These are phyloP conservation scores for Wickerhamomyces sydowiorum DNA, from an alignment of 805 yeast genomes.

Conservation along the genomic window DNA sequence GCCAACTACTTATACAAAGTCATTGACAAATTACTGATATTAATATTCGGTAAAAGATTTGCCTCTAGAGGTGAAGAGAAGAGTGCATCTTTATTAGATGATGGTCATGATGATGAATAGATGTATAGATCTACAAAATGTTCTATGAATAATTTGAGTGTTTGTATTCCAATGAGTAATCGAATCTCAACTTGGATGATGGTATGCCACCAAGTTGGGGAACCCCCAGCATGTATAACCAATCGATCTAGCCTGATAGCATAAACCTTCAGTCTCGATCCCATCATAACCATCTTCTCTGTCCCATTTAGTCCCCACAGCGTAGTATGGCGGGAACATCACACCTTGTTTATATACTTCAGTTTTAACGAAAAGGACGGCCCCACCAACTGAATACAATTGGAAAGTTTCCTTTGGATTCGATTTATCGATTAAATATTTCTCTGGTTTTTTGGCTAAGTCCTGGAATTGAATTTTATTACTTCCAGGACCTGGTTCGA, in stretches of 20 bases:
- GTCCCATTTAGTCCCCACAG: conserved; percentile 40
- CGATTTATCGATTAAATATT: conserved; percentile 6
- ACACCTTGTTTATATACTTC: conserved; percentile 40
- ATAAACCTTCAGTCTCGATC: conserved; percentile 48
- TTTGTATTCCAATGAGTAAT: too few species aligned
- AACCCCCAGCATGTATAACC: conserved; percentile 45
- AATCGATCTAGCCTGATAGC: conserved; percentile 38
- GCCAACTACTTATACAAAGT: conserved; percentile 61
- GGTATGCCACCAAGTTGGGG: conserved; percentile 39
- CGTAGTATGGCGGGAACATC: conserved; percentile 38
- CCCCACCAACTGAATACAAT: conserved; percentile 47
- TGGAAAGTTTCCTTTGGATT: conserved; percentile 4
- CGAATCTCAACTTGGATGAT: conserved; percentile 10
- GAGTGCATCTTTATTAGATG: conserved; percentile 12
- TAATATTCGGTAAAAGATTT: conserved; percentile 52
- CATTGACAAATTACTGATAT: conserved; percentile 47
- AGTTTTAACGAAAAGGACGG: conserved; percentile 39
- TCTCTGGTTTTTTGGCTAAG: conserved; percentile 4
- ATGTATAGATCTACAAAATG: neutral
- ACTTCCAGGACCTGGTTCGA: conserved; percentile 11
- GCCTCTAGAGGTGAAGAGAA: conserved; percentile 23
- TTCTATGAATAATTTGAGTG: too few species aligned
- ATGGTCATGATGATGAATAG: conserved; percentile 2
- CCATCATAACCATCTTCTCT: conserved; percentile 48
- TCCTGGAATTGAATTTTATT: conserved; percentile 10